Evolutionary conservation across 139 green algal species (phyloP).

Genomic region (Haematococcus lacustris): DNA sequence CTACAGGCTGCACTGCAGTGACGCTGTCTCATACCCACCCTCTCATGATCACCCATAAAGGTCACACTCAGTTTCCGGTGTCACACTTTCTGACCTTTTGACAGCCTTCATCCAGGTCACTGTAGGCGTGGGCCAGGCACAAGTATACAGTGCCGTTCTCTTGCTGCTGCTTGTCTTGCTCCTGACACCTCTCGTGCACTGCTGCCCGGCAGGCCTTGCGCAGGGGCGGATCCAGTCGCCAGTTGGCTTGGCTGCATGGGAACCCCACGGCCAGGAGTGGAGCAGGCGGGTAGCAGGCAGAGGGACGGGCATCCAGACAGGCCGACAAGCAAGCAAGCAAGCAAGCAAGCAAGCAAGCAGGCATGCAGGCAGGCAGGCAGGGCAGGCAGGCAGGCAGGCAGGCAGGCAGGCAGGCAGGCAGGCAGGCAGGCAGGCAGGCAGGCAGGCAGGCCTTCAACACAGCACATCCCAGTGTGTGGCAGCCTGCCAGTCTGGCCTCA

Average conservation of each 20-base stretch:
- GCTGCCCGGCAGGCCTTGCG: constrained; percentile 52
- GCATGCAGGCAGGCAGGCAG: no score
- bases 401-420: neutral
- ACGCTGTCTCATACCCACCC: no score
- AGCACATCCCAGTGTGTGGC: neutral
- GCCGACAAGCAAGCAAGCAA: no score
- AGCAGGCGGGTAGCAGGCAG: no score
- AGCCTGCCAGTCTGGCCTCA: neutral
- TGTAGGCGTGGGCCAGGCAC: constrained; percentile 59
- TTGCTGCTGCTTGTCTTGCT: constrained; percentile 31
- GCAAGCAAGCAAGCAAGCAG: no score
- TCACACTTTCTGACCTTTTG: constrained; percentile 18
- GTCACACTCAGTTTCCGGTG: no score
- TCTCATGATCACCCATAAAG: no score
- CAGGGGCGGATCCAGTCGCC: constrained; percentile 67
- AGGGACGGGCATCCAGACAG: no score
- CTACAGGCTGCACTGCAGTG: no score
- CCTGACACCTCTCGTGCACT: constrained; percentile 36
- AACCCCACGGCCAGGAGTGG: neutral
- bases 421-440: neutral
- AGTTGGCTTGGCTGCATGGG: constrained; percentile 52
- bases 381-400: neutral
- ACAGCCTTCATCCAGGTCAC: constrained; percentile 43
- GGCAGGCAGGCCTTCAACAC: neutral
- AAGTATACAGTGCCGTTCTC: constrained; percentile 48